Evolutionary conservation across 441 rosid genomes (phyloP).

Genomic region (Jatropha podagrica): DNA sequence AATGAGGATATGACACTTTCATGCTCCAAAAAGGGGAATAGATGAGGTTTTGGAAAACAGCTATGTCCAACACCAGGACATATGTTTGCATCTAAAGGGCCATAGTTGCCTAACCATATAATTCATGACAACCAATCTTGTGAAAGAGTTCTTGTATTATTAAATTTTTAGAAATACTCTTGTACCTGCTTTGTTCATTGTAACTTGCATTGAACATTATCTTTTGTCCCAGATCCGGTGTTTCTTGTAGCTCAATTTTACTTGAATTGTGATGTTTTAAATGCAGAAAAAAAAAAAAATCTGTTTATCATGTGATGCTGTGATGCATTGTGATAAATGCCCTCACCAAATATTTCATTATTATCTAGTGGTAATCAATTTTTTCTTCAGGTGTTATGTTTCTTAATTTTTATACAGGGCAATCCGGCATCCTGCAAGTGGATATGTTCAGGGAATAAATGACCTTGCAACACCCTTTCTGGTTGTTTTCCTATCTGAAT

Average conservation of each 20-base stretch:
- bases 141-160: background rate
- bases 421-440: conserved; percentile 97
- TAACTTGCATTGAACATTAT: conserved; percentile 14
- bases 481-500: conserved; percentile 89
- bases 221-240: background rate
- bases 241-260: conserved; percentile 2
- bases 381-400: conserved; percentile 20
- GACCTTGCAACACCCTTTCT: conserved; percentile 97
- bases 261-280: conserved; percentile 12
- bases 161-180: background rate
- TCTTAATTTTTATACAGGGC: conserved; percentile 63
- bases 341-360: conserved; percentile 6
- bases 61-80: background rate
- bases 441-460: conserved; percentile 97
- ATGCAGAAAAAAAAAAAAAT: background rate
- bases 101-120: background rate
- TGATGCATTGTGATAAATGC: background rate
- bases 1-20: background rate
- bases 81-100: too few relatives aligned
- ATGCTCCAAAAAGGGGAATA: background rate
- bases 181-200: background rate
- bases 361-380: conserved; percentile 17
- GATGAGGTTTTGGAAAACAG: background rate
- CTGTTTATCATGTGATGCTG: conserved; percentile 1
- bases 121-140: background rate